phyloP scores from a whole-genome alignment of 2,329 filamentous ascomycete species.

The Fusarium udum region DNA sequence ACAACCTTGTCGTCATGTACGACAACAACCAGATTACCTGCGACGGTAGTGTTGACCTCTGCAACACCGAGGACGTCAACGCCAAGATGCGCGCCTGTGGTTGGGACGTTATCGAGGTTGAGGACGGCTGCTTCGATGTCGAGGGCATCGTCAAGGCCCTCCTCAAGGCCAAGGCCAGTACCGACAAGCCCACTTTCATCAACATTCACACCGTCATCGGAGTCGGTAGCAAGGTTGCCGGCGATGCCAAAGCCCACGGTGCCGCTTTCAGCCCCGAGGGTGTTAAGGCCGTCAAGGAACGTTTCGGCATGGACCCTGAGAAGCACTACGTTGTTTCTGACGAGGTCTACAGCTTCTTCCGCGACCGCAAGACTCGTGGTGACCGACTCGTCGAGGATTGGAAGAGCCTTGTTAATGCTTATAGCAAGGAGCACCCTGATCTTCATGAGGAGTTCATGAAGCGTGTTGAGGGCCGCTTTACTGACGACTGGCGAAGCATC shows the following conservation, averaged over 20 bases:
- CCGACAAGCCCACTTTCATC: constrained; percentile 65
- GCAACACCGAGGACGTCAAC: constrained; percentile 67
- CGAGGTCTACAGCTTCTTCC: constrained; percentile 61
- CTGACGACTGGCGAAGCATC: constrained; percentile 58
- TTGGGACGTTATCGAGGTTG: constrained; percentile 64
- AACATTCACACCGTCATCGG: constrained; percentile 68
- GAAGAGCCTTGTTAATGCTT: constrained; percentile 54
- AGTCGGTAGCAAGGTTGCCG: constrained; percentile 58
- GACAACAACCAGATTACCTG: constrained; percentile 71
- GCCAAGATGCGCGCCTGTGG: constrained; percentile 65
- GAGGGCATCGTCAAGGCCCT: constrained; percentile 54
- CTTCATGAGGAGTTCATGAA: constrained; percentile 58
- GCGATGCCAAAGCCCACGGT: constrained; percentile 65
- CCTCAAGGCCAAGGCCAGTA: constrained; percentile 53
- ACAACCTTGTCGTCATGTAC: constrained; percentile 67
- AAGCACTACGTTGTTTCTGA: constrained; percentile 52
- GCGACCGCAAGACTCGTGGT: constrained; percentile 55
- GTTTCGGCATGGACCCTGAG: constrained; percentile 49
- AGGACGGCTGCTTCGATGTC: constrained; percentile 63
- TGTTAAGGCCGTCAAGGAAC: constrained; percentile 53
- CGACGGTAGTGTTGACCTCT: constrained; percentile 62
- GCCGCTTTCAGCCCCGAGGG: constrained; percentile 65
- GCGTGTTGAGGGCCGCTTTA: constrained; percentile 58
- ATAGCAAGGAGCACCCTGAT: constrained; percentile 58
- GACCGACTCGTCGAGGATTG: constrained; percentile 58